A percentile compares a stretch with the other conserved stretches of the same genome.
These are phyloP conservation scores for Trypanosoma vivax DNA, from an alignment of 208 protist species.

Conservation along the genomic window DNA sequence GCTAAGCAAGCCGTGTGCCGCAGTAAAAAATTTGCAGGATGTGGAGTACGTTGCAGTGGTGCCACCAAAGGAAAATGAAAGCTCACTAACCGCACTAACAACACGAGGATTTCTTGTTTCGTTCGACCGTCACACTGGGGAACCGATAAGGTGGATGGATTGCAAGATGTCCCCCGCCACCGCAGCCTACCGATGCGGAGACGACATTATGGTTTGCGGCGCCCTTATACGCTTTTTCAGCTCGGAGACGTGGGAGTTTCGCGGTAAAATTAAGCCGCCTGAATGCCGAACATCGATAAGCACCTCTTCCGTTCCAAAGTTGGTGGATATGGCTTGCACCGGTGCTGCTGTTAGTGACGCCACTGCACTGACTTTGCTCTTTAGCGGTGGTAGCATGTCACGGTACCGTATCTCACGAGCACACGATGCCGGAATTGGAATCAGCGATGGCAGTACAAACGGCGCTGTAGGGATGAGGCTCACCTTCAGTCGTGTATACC, in stretches of 20 bases:
- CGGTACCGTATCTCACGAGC: constrained; percentile 11
- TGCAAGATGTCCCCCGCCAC: constrained; percentile 62
- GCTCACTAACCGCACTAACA: constrained; percentile 34
- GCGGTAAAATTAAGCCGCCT: constrained; percentile 50
- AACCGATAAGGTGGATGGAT: constrained; percentile 82
- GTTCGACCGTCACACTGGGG: constrained; percentile 46
- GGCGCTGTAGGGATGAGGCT: constrained; percentile 7
- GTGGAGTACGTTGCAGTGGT: constrained; percentile 45
- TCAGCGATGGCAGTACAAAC: neutral
- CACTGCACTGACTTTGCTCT: constrained; percentile 21
- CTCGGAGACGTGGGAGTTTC: constrained; percentile 58
- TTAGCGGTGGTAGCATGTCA: constrained; percentile 22
- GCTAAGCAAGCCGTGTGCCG: constrained; percentile 49
- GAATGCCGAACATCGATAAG: neutral
- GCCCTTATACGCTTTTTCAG: constrained; percentile 58
- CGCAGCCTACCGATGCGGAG: constrained; percentile 16
- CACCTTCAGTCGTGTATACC: constrained; percentile 16
- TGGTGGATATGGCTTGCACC: constrained; percentile 15
- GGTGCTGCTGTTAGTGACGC: constrained; percentile 12
- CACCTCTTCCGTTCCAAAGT: constrained; percentile 14
- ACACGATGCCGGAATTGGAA: neutral
- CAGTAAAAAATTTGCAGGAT: constrained; percentile 49
- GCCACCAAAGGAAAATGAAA: constrained; percentile 14
- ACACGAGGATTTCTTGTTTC: constrained; percentile 53
- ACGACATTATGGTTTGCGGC: constrained; percentile 55